A percentile compares a stretch with the other conserved stretches of the same genome.
These are phyloP conservation scores for Diaporthe capsici DNA, from an alignment of 2,329 filamentous ascomycete genomes.

Conservation along the genomic window DNA sequence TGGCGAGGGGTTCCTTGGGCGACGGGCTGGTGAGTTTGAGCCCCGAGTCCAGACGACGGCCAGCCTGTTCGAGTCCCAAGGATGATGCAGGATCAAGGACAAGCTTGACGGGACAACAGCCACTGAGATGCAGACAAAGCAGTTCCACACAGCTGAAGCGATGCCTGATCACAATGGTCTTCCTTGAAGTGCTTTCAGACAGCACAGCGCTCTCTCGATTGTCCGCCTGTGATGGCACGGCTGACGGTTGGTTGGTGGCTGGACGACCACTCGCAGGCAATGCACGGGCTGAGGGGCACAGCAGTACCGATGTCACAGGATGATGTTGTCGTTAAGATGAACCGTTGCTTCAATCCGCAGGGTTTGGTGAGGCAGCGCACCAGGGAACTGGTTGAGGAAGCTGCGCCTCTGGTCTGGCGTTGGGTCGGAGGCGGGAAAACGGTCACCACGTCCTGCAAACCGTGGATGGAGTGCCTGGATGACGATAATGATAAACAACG, in stretches of 20 bases:
- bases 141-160: conserved; percentile 2
- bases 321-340: conserved; percentile 5
- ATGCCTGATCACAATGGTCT: conserved; percentile 22
- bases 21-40: conserved; percentile 32
- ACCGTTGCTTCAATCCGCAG: not conserved
- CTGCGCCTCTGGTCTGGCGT: conserved; percentile 4
- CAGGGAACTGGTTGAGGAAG: not conserved
- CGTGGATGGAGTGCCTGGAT: not conserved
- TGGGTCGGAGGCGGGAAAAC: not conserved
- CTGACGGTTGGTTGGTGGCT: conserved; percentile 4
- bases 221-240: conserved; percentile 13
- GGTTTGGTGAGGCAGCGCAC: conserved; percentile 17
- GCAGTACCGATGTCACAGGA: not conserved
- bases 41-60: conserved; percentile 28
- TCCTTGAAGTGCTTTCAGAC: conserved; percentile 3
- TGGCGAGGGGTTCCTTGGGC: conserved; percentile 38
- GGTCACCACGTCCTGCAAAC: not conserved
- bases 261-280: conserved; percentile 21
- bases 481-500: not conserved
- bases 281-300: not conserved
- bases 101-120: conserved; percentile 18
- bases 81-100: conserved; percentile 40
- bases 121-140: conserved; percentile 33
- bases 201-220: not conserved
- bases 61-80: conserved; percentile 30